phyloP scores from a whole-genome alignment of 257 asterid species.

The Solanum rostratum region DNA sequence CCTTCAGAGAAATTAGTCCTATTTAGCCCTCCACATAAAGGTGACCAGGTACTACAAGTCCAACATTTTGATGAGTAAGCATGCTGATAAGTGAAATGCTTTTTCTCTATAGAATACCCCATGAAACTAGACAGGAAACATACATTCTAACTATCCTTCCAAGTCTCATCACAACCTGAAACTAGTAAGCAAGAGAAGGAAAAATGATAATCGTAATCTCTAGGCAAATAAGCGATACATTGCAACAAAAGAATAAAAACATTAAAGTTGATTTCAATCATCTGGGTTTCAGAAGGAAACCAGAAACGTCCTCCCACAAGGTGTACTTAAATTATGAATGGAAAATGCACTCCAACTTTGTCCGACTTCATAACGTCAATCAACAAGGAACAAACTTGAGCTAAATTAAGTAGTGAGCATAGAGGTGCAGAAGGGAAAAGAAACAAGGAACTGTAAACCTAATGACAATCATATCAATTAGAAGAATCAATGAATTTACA shows the following conservation, averaged over 20 bases:
- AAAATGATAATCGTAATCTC: background rate
- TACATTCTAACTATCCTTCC: background rate
- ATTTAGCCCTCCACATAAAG: background rate
- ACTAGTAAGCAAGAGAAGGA: background rate
- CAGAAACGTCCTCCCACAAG: background rate
- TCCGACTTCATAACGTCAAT: background rate
- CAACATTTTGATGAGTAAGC: background rate
- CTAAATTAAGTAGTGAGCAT: background rate
- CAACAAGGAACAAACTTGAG: background rate
- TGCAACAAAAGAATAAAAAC: background rate
- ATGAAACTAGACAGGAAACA: background rate
- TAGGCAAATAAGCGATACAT: background rate
- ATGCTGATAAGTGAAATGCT: background rate
- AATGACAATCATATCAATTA: background rate
- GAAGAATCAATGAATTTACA: slow-evolving; percentile 47
- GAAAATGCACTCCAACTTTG: background rate
- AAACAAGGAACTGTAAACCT: background rate
- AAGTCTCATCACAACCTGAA: background rate
- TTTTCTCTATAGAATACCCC: background rate
- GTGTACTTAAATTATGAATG: background rate
- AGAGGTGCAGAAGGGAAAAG: background rate
- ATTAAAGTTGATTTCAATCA: background rate
- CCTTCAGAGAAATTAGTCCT: background rate
- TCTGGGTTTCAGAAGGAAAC: background rate
- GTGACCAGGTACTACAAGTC: background rate